Conservation (phyloP, 2,329 filamentous ascomycete genomes). For the Apiospora pterosperma region DNA sequence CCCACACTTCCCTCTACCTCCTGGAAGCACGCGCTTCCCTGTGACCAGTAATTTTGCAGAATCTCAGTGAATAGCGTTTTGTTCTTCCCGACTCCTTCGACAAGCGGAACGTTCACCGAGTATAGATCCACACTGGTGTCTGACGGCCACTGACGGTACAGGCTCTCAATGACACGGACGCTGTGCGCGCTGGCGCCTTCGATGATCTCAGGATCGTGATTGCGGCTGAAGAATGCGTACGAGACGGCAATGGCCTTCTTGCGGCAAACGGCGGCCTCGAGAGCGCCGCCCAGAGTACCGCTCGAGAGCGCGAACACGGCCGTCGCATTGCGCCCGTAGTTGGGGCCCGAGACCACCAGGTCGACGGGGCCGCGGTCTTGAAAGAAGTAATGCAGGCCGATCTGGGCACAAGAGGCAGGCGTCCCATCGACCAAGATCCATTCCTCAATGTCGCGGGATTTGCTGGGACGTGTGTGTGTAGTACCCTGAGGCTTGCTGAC, state of each 20-base stretch:
- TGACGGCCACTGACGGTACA: constrained; percentile 70
- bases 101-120: constrained; percentile 83
- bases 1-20: constrained; percentile 66
- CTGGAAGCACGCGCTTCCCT: constrained; percentile 76
- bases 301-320: constrained; percentile 75
- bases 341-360: constrained; percentile 75
- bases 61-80: constrained; percentile 82
- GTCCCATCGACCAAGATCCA: constrained; percentile 82
- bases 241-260: constrained; percentile 75
- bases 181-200: constrained; percentile 71
- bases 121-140: constrained; percentile 76
- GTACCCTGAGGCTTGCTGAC: constrained; percentile 56
- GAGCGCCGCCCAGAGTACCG: constrained; percentile 72
- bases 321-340: constrained; percentile 80
- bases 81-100: constrained; percentile 67
- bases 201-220: constrained; percentile 81
- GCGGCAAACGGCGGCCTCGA: constrained; percentile 73
- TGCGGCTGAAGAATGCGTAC: constrained; percentile 84
- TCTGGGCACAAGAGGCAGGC: constrained; percentile 77
- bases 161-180: constrained; percentile 73
- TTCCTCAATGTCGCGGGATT: constrained; percentile 59
- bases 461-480: constrained; percentile 56
- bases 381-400: constrained; percentile 79
- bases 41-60: constrained; percentile 86
- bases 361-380: constrained; percentile 68